These are phyloP conservation scores for Marasmius tenuissimus DNA, from an alignment of 1,284 basidiomycete species.

Conservation along the genomic window DNA sequence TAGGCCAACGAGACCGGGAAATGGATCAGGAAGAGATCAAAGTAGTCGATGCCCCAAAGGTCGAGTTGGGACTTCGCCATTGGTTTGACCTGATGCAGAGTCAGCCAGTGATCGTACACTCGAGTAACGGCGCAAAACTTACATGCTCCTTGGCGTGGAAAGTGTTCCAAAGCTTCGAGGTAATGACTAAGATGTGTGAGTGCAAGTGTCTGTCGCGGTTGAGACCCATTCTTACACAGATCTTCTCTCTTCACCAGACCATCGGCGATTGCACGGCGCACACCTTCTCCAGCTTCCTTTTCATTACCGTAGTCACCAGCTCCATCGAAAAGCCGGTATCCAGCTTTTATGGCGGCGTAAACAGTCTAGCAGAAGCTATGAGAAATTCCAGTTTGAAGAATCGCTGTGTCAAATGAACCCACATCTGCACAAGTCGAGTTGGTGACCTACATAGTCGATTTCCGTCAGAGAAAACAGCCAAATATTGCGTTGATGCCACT, in stretches of 20 bases:
- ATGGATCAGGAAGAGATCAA: conserved; percentile 76
- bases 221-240: conserved; percentile 58
- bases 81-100: conserved; percentile 43
- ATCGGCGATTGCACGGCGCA: conserved; percentile 72
- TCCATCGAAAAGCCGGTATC: conserved; percentile 83
- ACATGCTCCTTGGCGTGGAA: conserved; percentile 75
- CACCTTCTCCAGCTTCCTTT: conserved; percentile 79
- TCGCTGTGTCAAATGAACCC: conserved; percentile 19
- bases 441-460: conserved; percentile 45
- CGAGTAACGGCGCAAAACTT: conserved; percentile 19
- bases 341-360: conserved; percentile 69
- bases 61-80: conserved; percentile 62
- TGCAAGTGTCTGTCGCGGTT: neutral
- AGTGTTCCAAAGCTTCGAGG: conserved; percentile 83
- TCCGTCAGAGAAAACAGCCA: neutral
- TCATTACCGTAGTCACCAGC: conserved; percentile 87
- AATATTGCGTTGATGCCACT: neutral
- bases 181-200: conserved; percentile 47
- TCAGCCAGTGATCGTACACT: neutral
- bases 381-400: conserved; percentile 6
- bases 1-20: conserved; percentile 80
- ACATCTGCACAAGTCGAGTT: conserved; percentile 61
- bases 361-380: conserved; percentile 44
- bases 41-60: conserved; percentile 80
- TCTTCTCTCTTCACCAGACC: conserved; percentile 76